Evolutionary conservation across 257 asterid genomes (phyloP).

Genomic region (Linderniella brevidens): DNA sequence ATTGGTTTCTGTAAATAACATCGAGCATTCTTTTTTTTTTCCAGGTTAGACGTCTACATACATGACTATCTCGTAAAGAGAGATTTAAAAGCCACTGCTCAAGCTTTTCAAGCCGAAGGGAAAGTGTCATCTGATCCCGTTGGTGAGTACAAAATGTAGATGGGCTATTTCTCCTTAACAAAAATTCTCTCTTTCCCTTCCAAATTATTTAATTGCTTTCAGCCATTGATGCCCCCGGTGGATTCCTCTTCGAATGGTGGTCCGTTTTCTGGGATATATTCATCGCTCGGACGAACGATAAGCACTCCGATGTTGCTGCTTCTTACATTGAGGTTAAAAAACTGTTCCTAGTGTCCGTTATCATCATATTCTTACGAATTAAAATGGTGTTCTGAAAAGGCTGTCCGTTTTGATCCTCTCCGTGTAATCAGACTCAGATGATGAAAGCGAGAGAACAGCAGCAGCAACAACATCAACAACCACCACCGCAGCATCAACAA

Average conservation of each 20-base stretch:
- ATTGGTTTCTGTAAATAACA: no score
- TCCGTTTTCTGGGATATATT: conserved; percentile 29
- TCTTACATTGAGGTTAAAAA: conserved; percentile 41
- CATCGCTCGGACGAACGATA: conserved; percentile 27
- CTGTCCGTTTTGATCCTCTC: no score
- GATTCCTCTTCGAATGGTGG: conserved; percentile 38
- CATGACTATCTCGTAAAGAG: conserved; percentile 13
- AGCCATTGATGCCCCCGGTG: conserved; percentile 14
- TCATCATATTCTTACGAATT: neutral
- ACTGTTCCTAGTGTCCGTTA: neutral
- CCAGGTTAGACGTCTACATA: conserved; percentile 45
- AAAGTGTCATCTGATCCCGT: conserved; percentile 12
- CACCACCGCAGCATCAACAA: conserved; percentile 21
- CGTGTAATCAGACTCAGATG: conserved; percentile 8
- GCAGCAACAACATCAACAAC: conserved; percentile 53
- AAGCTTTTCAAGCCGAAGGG: conserved; percentile 11
- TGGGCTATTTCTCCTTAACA: neutral
- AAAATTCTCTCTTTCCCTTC: neutral
- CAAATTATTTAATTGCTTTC: neutral
- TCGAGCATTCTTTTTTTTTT: neutral
- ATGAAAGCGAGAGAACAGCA: conserved; percentile 95
- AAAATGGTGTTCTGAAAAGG: neutral
- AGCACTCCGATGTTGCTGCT: conserved; percentile 46
- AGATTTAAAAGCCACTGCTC: conserved; percentile 13
- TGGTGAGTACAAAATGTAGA: conserved; percentile 7